Base-by-base conservation (phyloP, 1,284 basidiomycete genomes). In the Sporisorium exsertum region DNA sequence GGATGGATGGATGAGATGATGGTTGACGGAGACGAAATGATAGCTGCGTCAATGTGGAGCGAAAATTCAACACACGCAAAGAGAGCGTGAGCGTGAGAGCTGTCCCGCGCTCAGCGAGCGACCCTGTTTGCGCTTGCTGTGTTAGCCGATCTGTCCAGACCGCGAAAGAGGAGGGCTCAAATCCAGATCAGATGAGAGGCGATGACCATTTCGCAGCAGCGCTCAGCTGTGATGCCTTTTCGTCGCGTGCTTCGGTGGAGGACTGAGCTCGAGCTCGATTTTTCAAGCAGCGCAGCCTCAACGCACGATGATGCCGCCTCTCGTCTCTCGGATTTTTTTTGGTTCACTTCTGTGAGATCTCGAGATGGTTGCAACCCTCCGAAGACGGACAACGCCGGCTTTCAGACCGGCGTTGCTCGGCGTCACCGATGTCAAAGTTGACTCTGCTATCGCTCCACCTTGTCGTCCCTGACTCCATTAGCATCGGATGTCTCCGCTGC, bases 331-430 rank as follows among this genome's bases (percentile, higher is more conserved):
- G 5, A 18, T 43, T 20, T 27, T 20, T 5, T 1, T n/a, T n/a
- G n/a, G n/a, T n/a, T n/a, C n/a, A 15, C 13, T 12, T 12, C 40
- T 63, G 66, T 54, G 32, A 61, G 64, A 60, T 60, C 32, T 18
- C 0, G 16, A 24, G 40, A 10, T 20, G 40, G 9, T 16, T 5
- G 20, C 40, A 43, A 10, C 3, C 1, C 4, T 1, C 3, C 32
- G 8, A 18, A 5, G 7, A 7, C n/a, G 40, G n/a, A 43, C 40
- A 20, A 1, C 37, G 18, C 7, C 64, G 61, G 61, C 67, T 26
- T 70, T 49, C 61, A 64, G 54, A 57, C 47, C 67, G 67, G 67
- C 52, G 57, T 63, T 69, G 53, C 32, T 69, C 53, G 64, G 58
- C 47, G 33, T 52, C 56, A 42, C 40, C 47, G 47, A 50, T 33